Base-by-base conservation (phyloP, 768 basidiomycete species). In the Serendipita vermifera region DNA sequence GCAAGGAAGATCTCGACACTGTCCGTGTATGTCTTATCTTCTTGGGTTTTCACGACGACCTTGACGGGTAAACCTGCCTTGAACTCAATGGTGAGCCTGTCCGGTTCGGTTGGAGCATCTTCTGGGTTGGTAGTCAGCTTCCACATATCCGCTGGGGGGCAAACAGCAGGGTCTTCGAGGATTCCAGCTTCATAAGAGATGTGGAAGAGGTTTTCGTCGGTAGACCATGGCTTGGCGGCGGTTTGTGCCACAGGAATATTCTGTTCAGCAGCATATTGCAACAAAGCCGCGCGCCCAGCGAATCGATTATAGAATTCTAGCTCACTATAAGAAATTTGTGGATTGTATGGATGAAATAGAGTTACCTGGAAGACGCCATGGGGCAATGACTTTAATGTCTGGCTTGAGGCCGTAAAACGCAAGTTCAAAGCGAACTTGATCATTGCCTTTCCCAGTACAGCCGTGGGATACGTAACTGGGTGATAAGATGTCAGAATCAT, bases 101-200 rank as follows among this genome's bases (percentile, higher is more conserved):
- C 87, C 22, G 93, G 85, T 3, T 73, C 76, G 14, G 72, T 68
- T 13, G 96, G 92, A 1, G 93, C 90, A 41, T 82, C 69, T 65
- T 92, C 85, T 33, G 88, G 85, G 24, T 85, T 78, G 57, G 77
- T 75, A 60, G 89, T 97, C 61, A 98, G 82, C 70, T 97, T 98
- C 96, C 96, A 99, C 96, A 99, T 99, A 76, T 98, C 94, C 11
- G 69, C 67, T 15, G 94, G 94, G 55, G 96, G 96, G 3, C 91
- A 97, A 58, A 75, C 82, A 75, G 94, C 81, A 60, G 96, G 96
- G 67, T 98, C 87, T 70, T 99, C 96, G 61, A 99, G 82, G 69
- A 99, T 98, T 40, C 94, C 96, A 9, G 96, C 94, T 71, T 99
- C 96, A 73, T 97, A 99, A 15, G 96, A 98, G 72, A 98, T 99